A percentile compares a stretch with the other conserved stretches of the same genome.
phyloP scores from a whole-genome alignment of 495 filamentous ascomycete species.

The Jackrogersella multiformis region DNA sequence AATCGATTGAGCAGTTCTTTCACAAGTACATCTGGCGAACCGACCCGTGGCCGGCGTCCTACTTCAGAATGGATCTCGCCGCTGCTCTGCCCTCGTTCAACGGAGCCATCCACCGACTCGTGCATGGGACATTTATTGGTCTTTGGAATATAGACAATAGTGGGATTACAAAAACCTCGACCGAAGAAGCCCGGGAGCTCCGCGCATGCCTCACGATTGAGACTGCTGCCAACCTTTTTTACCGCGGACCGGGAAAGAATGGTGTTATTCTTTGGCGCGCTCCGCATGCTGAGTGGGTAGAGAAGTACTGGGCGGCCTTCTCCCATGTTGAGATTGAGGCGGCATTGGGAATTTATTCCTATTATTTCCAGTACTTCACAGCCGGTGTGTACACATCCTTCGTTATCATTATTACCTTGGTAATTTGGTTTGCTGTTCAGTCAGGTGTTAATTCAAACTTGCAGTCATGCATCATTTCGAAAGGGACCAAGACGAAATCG shows the following conservation, averaged over 20 bases:
- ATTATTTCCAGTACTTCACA: not conserved
- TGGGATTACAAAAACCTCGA: not conserved
- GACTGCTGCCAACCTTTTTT: slow-evolving; percentile 8
- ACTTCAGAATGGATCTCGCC: slow-evolving; percentile 1
- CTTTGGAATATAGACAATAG: not conserved
- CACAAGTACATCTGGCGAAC: not conserved
- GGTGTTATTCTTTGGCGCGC: not conserved
- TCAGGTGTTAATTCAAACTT: too few relatives aligned
- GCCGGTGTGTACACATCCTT: not conserved
- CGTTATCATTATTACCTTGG: too few relatives aligned
- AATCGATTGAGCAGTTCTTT: not conserved
- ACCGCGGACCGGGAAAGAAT: not conserved
- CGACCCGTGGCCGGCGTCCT: not conserved
- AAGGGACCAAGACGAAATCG: too few relatives aligned
- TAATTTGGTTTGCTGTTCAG: too few relatives aligned
- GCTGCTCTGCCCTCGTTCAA: not conserved
- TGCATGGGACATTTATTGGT: not conserved
- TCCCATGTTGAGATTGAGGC: not conserved
- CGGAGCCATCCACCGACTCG: not conserved
- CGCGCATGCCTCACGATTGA: slow-evolving; percentile 11
- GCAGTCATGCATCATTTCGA: too few relatives aligned
- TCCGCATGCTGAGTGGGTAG: not conserved
- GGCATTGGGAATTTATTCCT: not conserved
- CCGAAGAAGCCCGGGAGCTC: not conserved
- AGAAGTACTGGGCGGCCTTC: slow-evolving; percentile 12